Percentiles rank a stretch among this genome's conserved stretches.
Conservation (phyloP, 2,329 filamentous ascomycete species). For the Aspergillus japonicus region DNA sequence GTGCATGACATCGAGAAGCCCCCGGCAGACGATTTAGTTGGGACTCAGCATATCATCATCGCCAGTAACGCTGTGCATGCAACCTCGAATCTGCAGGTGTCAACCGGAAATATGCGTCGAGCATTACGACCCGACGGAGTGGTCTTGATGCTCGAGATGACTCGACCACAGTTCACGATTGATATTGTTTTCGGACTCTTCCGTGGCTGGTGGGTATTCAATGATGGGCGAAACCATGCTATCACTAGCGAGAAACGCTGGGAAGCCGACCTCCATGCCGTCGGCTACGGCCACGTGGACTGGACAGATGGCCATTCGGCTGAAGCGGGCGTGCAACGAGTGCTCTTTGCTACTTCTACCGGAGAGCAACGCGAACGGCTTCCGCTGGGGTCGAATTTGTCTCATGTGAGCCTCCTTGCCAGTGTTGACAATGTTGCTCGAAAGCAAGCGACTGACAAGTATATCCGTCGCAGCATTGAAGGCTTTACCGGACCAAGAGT, state of each 20-base stretch:
- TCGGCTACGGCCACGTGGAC: slow-evolving; percentile 34
- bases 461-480: slow-evolving; percentile 24
- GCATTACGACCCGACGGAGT: slow-evolving; percentile 31
- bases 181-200: slow-evolving; percentile 38
- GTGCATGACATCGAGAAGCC: slow-evolving; percentile 33
- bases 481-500: slow-evolving; percentile 17
- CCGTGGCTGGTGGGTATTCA: slow-evolving; percentile 42
- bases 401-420: not conserved
- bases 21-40: slow-evolving; percentile 19
- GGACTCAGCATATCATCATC: slow-evolving; percentile 34
- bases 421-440: slow-evolving; percentile 11
- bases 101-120: slow-evolving; percentile 26
- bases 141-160: slow-evolving; percentile 36
- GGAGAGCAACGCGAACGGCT: slow-evolving; percentile 11
- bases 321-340: slow-evolving; percentile 24
- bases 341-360: slow-evolving; percentile 26
- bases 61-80: slow-evolving; percentile 40
- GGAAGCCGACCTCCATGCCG: slow-evolving; percentile 28
- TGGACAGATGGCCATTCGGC: slow-evolving; percentile 34
- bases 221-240: slow-evolving; percentile 38
- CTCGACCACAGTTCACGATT: slow-evolving; percentile 26
- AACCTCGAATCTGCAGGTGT: slow-evolving; percentile 29
- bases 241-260: slow-evolving; percentile 22
- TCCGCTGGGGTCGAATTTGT: slow-evolving; percentile 3
- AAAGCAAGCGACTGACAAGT: slow-evolving; percentile 19